Base-by-base conservation (phyloP, 257 asterid genomes). In the Nicotiana paniculata region DNA sequence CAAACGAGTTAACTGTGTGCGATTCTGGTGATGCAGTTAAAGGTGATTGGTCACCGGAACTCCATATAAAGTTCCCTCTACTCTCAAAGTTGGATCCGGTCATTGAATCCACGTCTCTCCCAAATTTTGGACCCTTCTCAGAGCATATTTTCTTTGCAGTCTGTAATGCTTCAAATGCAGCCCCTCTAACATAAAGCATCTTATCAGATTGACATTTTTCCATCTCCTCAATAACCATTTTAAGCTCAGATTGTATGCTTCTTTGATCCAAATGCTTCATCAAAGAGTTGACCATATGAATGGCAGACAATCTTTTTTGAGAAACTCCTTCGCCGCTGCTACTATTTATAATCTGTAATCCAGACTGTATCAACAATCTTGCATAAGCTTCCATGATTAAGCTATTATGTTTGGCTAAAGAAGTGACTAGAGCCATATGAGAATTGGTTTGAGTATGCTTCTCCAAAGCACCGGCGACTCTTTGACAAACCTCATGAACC, bases 401-500 rank as follows among this genome's bases (percentile, higher is more conserved):
- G 84, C 97, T 89, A 77, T 90, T 94, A 64, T 94, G 94, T 84
- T 93, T 96, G 81, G 97, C 97, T 92, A 96, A 84, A 77, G 97
- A 91, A 69, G 88, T 90, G 72, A 96, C 93, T 26, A 96, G 89
- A 6, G 95, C 95, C 97, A 94, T 91, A 62, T 93, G 98, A 8
- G 93, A 89, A 87, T 90, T 89, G n/a, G 92, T 90, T 84, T 88
- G 97, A 18, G 92, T 79, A 70, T 93, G 97, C 85, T 92, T 92
- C 88, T 89, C 97, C 86, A 96, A 76, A 33, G 99, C 94, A 64
- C 93, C 99, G 6, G 93, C 91, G 83, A 93, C 98, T 81, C 92
- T 93, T 85, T 94, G 99, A 64, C 99, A 96, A 9, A 96, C 98
- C 86, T 94, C 97, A 82, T 96, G 93, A 53, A 94, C 91, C 93